Percentiles rank a stretch among this genome's conserved stretches.
Evolutionary conservation across 768 basidiomycete genomes (phyloP).

Genomic region (Sporobolomyces pararoseus): DNA sequence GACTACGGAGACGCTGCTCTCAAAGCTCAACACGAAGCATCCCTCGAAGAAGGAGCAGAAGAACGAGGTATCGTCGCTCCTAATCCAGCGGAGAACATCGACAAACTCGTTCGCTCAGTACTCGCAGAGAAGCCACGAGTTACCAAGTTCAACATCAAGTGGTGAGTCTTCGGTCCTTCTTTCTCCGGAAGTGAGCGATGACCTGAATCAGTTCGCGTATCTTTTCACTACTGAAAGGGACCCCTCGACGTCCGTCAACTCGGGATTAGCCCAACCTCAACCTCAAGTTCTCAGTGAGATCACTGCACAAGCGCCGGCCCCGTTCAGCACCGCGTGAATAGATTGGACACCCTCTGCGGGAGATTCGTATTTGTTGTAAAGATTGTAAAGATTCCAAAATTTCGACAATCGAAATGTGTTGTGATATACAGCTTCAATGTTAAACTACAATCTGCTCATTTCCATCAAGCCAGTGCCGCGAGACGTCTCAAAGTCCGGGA

Average conservation of each 20-base stretch:
- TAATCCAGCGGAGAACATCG: conserved; percentile 51
- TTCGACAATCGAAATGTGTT: background rate
- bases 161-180: conserved; percentile 38
- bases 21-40: conserved; percentile 58
- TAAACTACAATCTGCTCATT: too few relatives aligned
- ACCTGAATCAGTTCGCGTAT: background rate
- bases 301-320: background rate
- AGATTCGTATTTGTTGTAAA: too few relatives aligned
- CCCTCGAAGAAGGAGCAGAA: conserved; percentile 46
- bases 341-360: too few relatives aligned
- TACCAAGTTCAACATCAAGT: conserved; percentile 60
- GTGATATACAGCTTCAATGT: too few relatives aligned
- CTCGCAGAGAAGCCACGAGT: conserved; percentile 89
- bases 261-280: background rate
- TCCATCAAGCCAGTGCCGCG: too few relatives aligned
- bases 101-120: conserved; percentile 71
- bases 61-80: conserved; percentile 59
- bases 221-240: conserved; percentile 4
- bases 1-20: conserved; percentile 95
- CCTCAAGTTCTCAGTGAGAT: conserved; percentile 7
- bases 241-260: background rate
- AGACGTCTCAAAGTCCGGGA: background rate
- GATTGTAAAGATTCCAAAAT: too few relatives aligned
- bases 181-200: background rate
- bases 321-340: background rate